A percentile compares a stretch with the other conserved stretches of the same genome.
phyloP scores from a whole-genome alignment of 1,139 yeast species.

The Magnusiomyces tetraspermus region DNA sequence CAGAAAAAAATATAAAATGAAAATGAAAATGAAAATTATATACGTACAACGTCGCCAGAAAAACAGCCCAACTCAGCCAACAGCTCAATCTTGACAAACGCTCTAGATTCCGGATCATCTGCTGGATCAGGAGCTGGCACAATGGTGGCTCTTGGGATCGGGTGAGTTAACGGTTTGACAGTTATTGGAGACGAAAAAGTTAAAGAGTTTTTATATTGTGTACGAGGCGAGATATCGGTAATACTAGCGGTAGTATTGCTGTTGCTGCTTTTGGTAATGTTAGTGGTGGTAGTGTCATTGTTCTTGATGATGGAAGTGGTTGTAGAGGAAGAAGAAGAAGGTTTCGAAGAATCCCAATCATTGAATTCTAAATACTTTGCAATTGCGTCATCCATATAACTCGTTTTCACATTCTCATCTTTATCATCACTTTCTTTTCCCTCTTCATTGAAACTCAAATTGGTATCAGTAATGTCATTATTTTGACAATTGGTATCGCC shows the following conservation, averaged over 20 bases:
- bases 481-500: no score
- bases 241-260: no score
- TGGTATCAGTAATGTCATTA: no score
- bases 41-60: constrained; percentile 55
- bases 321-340: no score
- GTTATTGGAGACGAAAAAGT: constrained; percentile 12
- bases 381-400: constrained; percentile 23
- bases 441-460: no score
- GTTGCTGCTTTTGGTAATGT: no score
- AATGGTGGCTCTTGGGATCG: constrained; percentile 19
- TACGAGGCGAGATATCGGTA: no score
- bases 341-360: constrained; percentile 6
- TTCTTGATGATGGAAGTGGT: no score
- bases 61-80: constrained; percentile 51
- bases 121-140: constrained; percentile 25
- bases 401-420: constrained; percentile 7
- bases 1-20: constrained; percentile 18
- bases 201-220: no score
- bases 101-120: constrained; percentile 41
- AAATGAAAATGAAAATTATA: constrained; percentile 23
- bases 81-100: constrained; percentile 44
- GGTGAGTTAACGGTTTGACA: constrained; percentile 20
- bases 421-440: no score
- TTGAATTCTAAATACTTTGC: constrained; percentile 22
- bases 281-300: no score